These are phyloP conservation scores for Pseudopithomyces chartarum DNA, from an alignment of 2,329 filamentous ascomycete genomes.

Conservation along the genomic window DNA sequence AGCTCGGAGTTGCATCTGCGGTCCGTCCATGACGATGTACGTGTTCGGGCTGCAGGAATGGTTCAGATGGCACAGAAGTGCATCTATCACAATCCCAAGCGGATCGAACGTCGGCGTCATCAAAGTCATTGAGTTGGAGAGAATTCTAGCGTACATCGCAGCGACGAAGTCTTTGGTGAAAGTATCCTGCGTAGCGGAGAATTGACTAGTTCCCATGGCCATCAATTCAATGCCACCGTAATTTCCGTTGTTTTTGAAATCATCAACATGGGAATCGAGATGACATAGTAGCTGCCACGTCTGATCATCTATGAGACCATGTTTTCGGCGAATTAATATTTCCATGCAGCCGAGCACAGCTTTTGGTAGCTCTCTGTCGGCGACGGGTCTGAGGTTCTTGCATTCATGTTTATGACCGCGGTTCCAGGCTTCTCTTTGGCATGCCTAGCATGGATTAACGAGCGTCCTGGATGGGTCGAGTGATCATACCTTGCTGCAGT, in stretches of 20 bases:
- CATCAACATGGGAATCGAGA: constrained; percentile 56
- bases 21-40: constrained; percentile 61
- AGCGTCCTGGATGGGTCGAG: not conserved
- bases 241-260: constrained; percentile 49
- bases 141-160: constrained; percentile 56
- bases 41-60: constrained; percentile 68
- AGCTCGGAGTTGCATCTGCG: constrained; percentile 56
- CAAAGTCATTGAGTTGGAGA: constrained; percentile 64
- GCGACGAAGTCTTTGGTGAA: constrained; percentile 50
- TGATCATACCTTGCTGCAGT: constrained; percentile 61
- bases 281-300: constrained; percentile 51
- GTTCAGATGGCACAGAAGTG: constrained; percentile 60
- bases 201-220: constrained; percentile 59
- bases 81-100: constrained; percentile 64
- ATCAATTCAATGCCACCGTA: constrained; percentile 58
- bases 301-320: constrained; percentile 42
- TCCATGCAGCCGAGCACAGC: constrained; percentile 62
- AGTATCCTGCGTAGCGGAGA: constrained; percentile 51
- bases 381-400: constrained; percentile 53
- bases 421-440: constrained; percentile 65
- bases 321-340: constrained; percentile 53
- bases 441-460: constrained; percentile 49
- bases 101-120: constrained; percentile 61
- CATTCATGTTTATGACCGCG: constrained; percentile 65
- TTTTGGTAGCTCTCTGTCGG: constrained; percentile 55